Conservation (phyloP, 805 yeast species). For the Suhomyces pyralidae region DNA sequence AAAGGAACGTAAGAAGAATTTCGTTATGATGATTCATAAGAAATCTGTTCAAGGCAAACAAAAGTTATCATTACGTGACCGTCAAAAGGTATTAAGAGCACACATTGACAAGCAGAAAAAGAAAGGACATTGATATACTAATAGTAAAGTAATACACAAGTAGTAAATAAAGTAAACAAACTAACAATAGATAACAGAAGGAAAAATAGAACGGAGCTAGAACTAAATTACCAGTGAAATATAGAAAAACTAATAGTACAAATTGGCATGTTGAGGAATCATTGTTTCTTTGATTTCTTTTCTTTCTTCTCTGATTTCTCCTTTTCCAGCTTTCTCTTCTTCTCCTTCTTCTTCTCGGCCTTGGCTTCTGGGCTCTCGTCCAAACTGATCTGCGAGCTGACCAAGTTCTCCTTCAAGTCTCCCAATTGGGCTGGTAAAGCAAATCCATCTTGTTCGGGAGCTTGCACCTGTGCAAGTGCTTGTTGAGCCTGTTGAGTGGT, state of each 20-base stretch:
- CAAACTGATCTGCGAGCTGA: neutral
- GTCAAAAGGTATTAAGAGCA: constrained; percentile 80
- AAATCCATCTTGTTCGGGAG: neutral
- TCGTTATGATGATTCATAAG: constrained; percentile 97
- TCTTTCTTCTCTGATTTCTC: constrained; percentile 14
- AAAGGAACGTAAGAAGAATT: constrained; percentile 97
- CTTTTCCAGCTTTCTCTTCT: constrained; percentile 14
- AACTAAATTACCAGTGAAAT: neutral
- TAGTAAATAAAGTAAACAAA: neutral
- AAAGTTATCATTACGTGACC: constrained; percentile 83
- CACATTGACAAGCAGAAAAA: constrained; percentile 90
- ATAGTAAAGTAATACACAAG: constrained; percentile 1
- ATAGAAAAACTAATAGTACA: neutral
- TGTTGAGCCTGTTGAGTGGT: constrained; percentile 7
- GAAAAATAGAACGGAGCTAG: neutral
- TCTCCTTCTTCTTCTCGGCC: constrained; percentile 11
- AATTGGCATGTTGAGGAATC: neutral
- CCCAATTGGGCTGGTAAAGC: neutral
- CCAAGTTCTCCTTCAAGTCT: neutral
- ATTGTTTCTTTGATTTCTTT: constrained; percentile 14
- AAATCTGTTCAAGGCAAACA: constrained; percentile 92
- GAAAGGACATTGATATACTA: constrained; percentile 53
- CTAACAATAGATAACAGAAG: neutral
- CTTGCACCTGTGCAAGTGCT: constrained; percentile 1
- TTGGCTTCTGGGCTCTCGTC: neutral